Conservation (phyloP, 257 asterid genomes). For the Solanum phureja region DNA sequence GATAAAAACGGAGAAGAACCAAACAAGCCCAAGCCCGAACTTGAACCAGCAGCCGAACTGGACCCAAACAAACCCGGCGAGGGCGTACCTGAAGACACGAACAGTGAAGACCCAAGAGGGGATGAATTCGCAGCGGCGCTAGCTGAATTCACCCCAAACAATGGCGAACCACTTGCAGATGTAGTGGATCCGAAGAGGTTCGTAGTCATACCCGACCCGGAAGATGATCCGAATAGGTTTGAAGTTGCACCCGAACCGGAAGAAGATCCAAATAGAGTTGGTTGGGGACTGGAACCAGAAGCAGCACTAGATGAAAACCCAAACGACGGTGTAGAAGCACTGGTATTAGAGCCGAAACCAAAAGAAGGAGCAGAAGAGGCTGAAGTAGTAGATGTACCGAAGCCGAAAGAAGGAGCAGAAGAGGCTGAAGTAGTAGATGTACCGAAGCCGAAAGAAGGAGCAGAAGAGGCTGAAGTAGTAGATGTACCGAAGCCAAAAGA, state of each 20-base stretch:
- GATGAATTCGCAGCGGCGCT: neutral
- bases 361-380: conserved; percentile 20
- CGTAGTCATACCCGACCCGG: conserved; percentile 20
- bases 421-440: conserved; percentile 3
- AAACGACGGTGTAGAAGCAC: conserved; percentile 4
- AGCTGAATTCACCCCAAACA: conserved; percentile 20
- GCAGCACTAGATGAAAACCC: conserved; percentile 26
- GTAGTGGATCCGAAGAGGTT: conserved; percentile 2
- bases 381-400: neutral
- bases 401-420: conserved; percentile 15
- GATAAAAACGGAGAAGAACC: neutral
- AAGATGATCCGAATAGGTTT: conserved; percentile 22
- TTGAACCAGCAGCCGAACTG: neutral
- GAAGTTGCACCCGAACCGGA: conserved; percentile 21
- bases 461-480: conserved; percentile 9
- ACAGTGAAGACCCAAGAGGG: conserved; percentile 1
- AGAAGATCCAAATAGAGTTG: conserved; percentile 23
- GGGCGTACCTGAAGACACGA: conserved; percentile 17
- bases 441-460: conserved; percentile 31
- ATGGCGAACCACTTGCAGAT: conserved; percentile 2
- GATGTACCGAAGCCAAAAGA: conserved; percentile 24
- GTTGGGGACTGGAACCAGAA: conserved; percentile 25
- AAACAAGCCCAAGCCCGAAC: neutral
- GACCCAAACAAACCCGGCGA: conserved; percentile 15
- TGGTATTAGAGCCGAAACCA: conserved; percentile 11